Percentiles rank a stretch among this genome's conserved stretches.
phyloP scores from a whole-genome alignment of 768 basidiomycete species.

The Tubosaeta brunneosetosa region DNA sequence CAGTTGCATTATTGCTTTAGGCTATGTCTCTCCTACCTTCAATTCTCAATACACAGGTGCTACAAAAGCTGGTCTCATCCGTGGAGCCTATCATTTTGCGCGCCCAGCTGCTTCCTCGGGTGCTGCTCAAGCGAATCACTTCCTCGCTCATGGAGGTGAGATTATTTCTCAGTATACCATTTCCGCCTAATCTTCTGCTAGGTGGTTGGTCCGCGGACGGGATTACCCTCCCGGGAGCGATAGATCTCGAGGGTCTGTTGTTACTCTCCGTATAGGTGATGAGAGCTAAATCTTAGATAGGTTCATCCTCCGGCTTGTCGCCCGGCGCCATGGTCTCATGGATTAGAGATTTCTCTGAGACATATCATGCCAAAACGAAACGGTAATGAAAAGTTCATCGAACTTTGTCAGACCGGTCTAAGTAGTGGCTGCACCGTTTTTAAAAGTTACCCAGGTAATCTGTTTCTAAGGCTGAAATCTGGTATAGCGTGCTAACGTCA shows the following conservation, averaged over 20 bases:
- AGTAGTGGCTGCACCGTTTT: neutral
- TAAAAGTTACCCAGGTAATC: slow-evolving; percentile 39
- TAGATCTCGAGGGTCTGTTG: slow-evolving; percentile 57
- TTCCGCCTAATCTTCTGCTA: slow-evolving; percentile 9
- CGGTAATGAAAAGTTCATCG: slow-evolving; percentile 32
- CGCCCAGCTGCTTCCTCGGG: slow-evolving; percentile 51
- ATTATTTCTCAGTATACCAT: neutral
- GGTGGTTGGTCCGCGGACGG: slow-evolving; percentile 54
- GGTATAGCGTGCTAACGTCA: neutral
- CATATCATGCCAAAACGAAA: slow-evolving; percentile 46
- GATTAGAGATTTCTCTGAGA: slow-evolving; percentile 58
- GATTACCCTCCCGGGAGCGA: slow-evolving; percentile 57
- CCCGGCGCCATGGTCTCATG: slow-evolving; percentile 56
- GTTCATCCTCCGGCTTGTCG: slow-evolving; percentile 52
- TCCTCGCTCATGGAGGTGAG: slow-evolving; percentile 52
- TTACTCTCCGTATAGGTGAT: neutral
- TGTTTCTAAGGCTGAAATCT: neutral
- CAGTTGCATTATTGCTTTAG: slow-evolving; percentile 6
- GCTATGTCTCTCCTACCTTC: slow-evolving; percentile 30
- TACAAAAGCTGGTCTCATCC: slow-evolving; percentile 50
- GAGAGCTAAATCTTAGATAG: slow-evolving; percentile 25
- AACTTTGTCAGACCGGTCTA: neutral
- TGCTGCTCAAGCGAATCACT: slow-evolving; percentile 55
- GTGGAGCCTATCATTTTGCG: slow-evolving; percentile 60
- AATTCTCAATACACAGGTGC: slow-evolving; percentile 52